A percentile compares a stretch with the other conserved stretches of the same genome.
These are phyloP conservation scores for Oryza australiensis DNA, from an alignment of 176 grass and related monocot genomes.

Conservation along the genomic window DNA sequence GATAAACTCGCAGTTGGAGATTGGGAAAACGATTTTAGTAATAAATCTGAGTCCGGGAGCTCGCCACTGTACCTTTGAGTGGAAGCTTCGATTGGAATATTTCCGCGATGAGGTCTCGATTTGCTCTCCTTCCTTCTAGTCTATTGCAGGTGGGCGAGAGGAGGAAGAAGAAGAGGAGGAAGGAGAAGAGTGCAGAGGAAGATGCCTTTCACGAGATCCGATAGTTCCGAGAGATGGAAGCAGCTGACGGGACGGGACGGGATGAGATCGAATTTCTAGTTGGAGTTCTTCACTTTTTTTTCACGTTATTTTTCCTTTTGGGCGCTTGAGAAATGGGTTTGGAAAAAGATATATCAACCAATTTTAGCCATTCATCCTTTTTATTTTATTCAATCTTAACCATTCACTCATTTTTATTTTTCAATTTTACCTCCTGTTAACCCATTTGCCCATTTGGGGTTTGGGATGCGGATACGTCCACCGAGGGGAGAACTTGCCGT, in stretches of 20 bases:
- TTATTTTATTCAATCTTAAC: no score
- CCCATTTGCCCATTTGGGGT: no score
- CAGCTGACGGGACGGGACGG: no score
- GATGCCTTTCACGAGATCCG: slow-evolving; percentile 28
- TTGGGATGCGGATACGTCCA: neutral
- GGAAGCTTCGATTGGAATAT: slow-evolving; percentile 6
- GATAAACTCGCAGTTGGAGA: neutral
- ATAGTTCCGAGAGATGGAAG: slow-evolving; percentile 30
- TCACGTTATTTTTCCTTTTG: neutral
- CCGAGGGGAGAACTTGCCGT: slow-evolving; percentile 9
- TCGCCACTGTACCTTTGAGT: slow-evolving; percentile 3
- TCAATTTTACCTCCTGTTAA: no score
- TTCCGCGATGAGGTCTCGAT: neutral
- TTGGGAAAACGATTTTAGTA: slow-evolving; percentile 7
- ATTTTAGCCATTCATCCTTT: no score
- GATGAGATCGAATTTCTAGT: neutral
- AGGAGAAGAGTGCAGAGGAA: neutral
- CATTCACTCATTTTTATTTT: no score
- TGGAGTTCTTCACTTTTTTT: neutral
- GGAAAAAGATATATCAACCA: no score
- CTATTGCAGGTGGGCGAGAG: neutral
- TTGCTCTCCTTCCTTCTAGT: neutral
- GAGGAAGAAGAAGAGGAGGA: neutral
- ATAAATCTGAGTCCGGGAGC: neutral
- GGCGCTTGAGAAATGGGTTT: no score